Base-by-base conservation (phyloP, 371 early-diverging fungal genomes). In the Mucor saturninus region DNA sequence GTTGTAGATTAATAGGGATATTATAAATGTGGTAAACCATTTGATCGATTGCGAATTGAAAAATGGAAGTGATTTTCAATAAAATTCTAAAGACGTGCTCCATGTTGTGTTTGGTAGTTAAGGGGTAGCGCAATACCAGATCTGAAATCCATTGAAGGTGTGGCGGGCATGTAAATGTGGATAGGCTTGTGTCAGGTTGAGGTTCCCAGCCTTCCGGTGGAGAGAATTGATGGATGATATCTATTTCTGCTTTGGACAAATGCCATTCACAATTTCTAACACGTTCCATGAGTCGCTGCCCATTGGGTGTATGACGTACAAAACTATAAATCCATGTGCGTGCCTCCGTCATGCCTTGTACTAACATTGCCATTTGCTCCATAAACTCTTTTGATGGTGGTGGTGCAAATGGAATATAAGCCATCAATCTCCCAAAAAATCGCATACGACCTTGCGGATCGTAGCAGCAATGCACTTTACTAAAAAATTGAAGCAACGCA, bases 391-490 rank as follows among this genome's bases (percentile, higher is more conserved):
- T 2, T 11, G 65, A 46, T 6, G 75, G 72, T 6, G 81, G 76
- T 15, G 79, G 76, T n/a, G 82, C 74, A 56, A 77, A 86, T 0
- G 88, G 88, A 13, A 88, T 83, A 29, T 83, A 77, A n/a, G 86
- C 86, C 85, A 88, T 82, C 10, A 79, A 77, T 28, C 83, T 78
- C 6, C 85, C 81, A 67, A 88, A 88, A 35, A 86, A 77, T 5
- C 87, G 73, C 72, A 83, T 88, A 2, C 87, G 67, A 6, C 86
- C 85, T 56, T 88, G 87, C 29, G 84, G 87, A 40, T 88, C 87
- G 54, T 86, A 88, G 39, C 73, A 80, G 32, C 88, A 88, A 56
- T 76, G 71, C 4, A 76, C 75, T 4, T 74, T 67, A 40, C 80
- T 72, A 59, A 86, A 84, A 46, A 82, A 83, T 59, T 86, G 87